Evolutionary conservation across 768 basidiomycete genomes (phyloP).

Genomic region (Mycena capillaripes): DNA sequence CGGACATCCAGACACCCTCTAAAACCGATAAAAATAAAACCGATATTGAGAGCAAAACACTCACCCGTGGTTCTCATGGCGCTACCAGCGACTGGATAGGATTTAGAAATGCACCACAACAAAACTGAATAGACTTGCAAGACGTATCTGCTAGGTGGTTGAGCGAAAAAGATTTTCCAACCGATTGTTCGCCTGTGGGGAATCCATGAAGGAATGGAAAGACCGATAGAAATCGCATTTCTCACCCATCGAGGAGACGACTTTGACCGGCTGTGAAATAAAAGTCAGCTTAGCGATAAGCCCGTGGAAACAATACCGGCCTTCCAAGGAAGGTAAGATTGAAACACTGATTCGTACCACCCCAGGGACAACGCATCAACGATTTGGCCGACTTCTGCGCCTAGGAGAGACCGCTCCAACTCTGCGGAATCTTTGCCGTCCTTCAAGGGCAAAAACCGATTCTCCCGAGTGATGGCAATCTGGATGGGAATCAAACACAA

Average conservation of each 20-base stretch:
- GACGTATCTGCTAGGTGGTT: constrained; percentile 76
- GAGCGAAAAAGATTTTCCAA: constrained; percentile 71
- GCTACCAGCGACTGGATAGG: constrained; percentile 60
- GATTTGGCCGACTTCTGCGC: constrained; percentile 70
- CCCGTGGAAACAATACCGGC: constrained; percentile 42
- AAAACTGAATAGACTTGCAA: constrained; percentile 38
- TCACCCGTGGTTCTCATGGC: constrained; percentile 73
- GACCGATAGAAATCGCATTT: not conserved
- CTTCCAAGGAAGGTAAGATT: constrained; percentile 72
- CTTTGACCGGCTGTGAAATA: constrained; percentile 65
- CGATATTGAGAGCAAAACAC: not conserved
- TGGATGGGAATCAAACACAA: constrained; percentile 77
- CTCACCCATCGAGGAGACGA: constrained; percentile 75
- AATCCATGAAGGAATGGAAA: not conserved
- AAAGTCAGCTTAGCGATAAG: not conserved
- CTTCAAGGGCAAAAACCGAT: constrained; percentile 72
- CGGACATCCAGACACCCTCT: constrained; percentile 79
- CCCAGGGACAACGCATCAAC: constrained; percentile 70
- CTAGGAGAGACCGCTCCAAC: constrained; percentile 66
- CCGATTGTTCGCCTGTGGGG: constrained; percentile 68
- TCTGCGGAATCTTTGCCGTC: constrained; percentile 64
- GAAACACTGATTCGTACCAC: constrained; percentile 77
- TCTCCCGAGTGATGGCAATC: constrained; percentile 70
- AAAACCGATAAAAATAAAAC: not conserved
- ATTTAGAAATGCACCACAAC: not conserved